Evolutionary conservation across 23 red algal species (phyloP).

Genomic region (Gracilaria caudata): DNA sequence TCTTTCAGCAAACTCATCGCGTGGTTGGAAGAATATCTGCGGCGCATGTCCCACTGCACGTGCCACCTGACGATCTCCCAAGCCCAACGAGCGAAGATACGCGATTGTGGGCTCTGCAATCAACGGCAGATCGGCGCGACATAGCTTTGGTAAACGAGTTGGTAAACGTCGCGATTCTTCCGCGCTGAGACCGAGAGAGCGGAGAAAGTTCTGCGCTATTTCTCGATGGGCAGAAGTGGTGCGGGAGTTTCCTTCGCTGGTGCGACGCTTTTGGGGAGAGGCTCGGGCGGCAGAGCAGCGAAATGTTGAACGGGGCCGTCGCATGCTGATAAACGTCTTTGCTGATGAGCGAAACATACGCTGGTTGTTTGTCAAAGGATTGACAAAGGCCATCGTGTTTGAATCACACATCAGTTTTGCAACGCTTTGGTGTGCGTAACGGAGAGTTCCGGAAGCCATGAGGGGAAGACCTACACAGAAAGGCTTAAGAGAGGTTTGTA

Average conservation of each 20-base stretch:
- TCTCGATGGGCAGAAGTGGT: not conserved
- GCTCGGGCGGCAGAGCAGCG: slow-evolving; percentile 10
- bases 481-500: too few species aligned
- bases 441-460: too few species aligned
- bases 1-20: slow-evolving; percentile 14
- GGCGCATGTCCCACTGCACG: slow-evolving; percentile 58
- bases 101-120: slow-evolving; percentile 48
- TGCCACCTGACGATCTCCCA: slow-evolving; percentile 23
- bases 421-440: too few species aligned
- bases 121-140: slow-evolving; percentile 16
- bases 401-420: not conserved
- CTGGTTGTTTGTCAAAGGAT: not conserved
- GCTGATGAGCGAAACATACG: not conserved
- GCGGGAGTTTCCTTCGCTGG: not conserved
- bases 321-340: not conserved
- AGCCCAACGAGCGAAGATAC: slow-evolving; percentile 48
- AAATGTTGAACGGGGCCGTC: not conserved
- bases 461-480: too few species aligned
- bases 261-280: not conserved
- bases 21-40: slow-evolving; percentile 45
- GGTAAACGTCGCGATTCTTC: slow-evolving; percentile 58
- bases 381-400: not conserved
- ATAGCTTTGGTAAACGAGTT: slow-evolving; percentile 30
- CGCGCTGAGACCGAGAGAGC: slow-evolving; percentile 68
- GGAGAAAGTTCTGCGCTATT: slow-evolving; percentile 22